Base-by-base conservation (phyloP, 148 eudicot genomes). In the Persicaria maculosa region DNA sequence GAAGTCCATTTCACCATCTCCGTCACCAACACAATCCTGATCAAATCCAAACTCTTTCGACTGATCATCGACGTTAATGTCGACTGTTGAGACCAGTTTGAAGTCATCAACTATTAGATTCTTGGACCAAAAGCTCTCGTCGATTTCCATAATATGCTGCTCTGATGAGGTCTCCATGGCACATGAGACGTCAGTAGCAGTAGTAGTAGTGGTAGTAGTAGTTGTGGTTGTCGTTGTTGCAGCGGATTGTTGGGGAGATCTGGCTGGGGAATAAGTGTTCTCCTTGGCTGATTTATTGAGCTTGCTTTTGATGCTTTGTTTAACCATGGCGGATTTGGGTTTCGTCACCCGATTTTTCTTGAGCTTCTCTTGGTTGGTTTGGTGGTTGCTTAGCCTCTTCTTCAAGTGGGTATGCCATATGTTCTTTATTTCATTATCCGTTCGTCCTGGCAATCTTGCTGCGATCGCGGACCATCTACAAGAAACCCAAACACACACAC, bases 51-150 rank as follows among this genome's bases (percentile, higher is more conserved):
- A 58, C n/a, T 61, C 73, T 31, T 31, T 31, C 3, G 40, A 31
- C 40, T 31, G 40, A 31, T 31, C 40, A 31, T 31, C 40, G 40
- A 31, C 40, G 4, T 54, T 9, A 10, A 7, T 53, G 14, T 4
- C 5, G 19, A 44, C 17, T 14, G 74, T 47, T 22, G 71, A 70
- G 68, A 62, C 31, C 11, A 11, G 1, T 47, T 12, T 68, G 46
- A 20, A 55, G 25, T 71, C 74, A 11, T 74, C 74, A 25, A 65
- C 14, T 2, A 61, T 72, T 12, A 72, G 46, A 5, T 81, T 75
- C 14, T 76, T 7, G 20, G 80, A 77, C 93, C 96, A 88, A 55
- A 81, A 85, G 52, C 86, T 81, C 9, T 88, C 88, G 2, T 87
- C 93, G 22, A 91, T 84, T 31, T 64, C 69, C 22, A 55, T 40